These are phyloP conservation scores for Annulohypoxylon truncatum DNA, from an alignment of 2,329 filamentous ascomycete genomes.

Conservation along the genomic window DNA sequence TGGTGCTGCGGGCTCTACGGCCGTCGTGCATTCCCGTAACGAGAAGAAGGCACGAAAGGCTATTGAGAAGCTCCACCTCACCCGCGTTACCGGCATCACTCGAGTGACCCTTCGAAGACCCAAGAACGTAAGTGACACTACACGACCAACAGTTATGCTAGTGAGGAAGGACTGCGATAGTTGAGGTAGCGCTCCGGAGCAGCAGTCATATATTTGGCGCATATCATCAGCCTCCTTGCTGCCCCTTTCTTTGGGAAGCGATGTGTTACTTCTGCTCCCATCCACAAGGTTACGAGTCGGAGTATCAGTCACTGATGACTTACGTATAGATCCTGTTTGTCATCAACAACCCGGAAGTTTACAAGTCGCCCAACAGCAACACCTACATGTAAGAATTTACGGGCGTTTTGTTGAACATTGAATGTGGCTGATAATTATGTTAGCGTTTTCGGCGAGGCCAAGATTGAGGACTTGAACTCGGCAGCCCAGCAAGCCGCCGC, in stretches of 20 bases:
- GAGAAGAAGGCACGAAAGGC: constrained; percentile 99
- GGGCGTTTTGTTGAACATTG: background rate
- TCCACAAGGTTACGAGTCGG: background rate
- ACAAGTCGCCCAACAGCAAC: constrained; percentile 99
- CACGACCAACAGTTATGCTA: background rate
- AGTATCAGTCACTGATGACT: constrained; percentile 11
- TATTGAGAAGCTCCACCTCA: constrained; percentile 97
- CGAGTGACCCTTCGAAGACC: constrained; percentile 97
- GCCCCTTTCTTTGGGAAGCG: background rate
- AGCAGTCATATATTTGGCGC: background rate
- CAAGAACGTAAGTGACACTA: constrained; percentile 85
- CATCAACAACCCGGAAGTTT: constrained; percentile 99
- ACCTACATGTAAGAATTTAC: constrained; percentile 89
- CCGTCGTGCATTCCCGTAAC: constrained; percentile 97
- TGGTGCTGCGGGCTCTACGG: constrained; percentile 82
- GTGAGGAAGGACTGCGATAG: background rate
- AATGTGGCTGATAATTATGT: constrained; percentile 30
- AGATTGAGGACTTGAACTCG: constrained; percentile 99
- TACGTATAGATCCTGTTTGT: constrained; percentile 90
- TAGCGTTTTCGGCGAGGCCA: constrained; percentile 99
- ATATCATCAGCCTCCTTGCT: background rate
- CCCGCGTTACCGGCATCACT: constrained; percentile 96
- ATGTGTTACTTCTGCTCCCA: background rate
- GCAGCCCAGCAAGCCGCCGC: constrained; percentile 95
- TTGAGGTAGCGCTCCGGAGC: constrained; percentile 3